Base-by-base conservation (phyloP, 306 rosid species). In the Dalbergia cultrata region DNA sequence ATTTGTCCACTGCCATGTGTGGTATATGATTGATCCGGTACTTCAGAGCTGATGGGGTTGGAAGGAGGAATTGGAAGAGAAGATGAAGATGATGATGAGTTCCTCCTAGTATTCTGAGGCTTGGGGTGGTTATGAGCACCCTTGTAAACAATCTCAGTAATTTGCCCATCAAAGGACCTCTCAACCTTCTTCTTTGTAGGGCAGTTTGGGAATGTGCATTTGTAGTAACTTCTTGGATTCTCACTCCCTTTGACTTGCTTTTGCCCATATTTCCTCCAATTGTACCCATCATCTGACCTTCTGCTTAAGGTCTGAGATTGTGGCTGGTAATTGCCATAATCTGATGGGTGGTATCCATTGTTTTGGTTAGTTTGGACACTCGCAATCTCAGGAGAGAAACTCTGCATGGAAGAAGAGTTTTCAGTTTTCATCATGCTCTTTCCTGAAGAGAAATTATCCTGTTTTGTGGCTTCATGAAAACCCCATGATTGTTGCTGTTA, bases 191-290 rank as follows among this genome's bases (percentile, higher is more conserved):
- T 94, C 92, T 92, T 94, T 1, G 97, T 94, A 68, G 97, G 97
- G 50, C 98, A 94, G 79, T 79, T 88, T 5, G 97, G 97, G 86
- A 54, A 94, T n/a, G 98, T 94, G 87, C 98, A 94, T 83, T 94
- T 94, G 75, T 90, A 94, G 75, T 94, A 94, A 75, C 98, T 94
- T 39, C 98, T 91, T 5, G 98, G 98, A 81, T 94, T 94, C 61
- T 94, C 97, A 41, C 97, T 94, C 63, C 98, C 98, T 69, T 92
- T 92, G 39, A 94, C 97, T 84, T 94, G 97, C 77, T 94, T 94
- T 77, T 94, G 98, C 21, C 98, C 98, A 76, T 94, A 94, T 74
- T 94, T 94, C 56, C 98, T 88, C 98, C 98, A 94, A 71, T 94
- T 94, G 84, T 87, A 92, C 0, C 97, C 98, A 77, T 94, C 98